Conservation (phyloP, 768 basidiomycete genomes). For the Leccinum truebloodii region DNA sequence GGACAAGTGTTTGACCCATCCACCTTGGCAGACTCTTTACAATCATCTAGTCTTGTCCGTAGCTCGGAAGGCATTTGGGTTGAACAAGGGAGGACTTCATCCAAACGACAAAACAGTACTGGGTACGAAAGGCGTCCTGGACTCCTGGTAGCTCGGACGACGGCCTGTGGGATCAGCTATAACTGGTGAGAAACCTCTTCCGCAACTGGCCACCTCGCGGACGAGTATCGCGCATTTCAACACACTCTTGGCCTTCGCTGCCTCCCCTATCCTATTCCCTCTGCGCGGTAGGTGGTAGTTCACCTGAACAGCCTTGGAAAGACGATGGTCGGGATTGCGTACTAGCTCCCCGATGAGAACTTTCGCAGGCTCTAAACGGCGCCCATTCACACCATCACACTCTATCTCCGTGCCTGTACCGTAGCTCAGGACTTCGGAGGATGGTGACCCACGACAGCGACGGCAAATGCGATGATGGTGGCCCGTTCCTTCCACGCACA, state of each 20-base stretch:
- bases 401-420: not conserved
- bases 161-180: not conserved
- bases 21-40: not conserved
- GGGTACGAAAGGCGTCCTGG: not conserved
- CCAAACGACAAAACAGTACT: not conserved
- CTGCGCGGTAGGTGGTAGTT: too few species aligned
- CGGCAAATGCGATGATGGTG: not conserved
- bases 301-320: too few species aligned
- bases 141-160: not conserved
- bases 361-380: not conserved
- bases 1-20: not conserved
- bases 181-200: not conserved
- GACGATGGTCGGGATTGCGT: not conserved
- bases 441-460: not conserved
- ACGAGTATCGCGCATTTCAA: not conserved
- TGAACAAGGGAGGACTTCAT: not conserved
- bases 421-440: not conserved
- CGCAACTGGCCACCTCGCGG: not conserved
- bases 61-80: not conserved
- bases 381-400: not conserved
- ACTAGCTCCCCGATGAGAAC: not conserved
- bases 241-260: not conserved
- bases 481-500: not conserved
- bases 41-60: not conserved
- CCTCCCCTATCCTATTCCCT: not conserved